These are phyloP conservation scores for Oxyria digyna DNA, from an alignment of 148 eudicot genomes.

Conservation along the genomic window DNA sequence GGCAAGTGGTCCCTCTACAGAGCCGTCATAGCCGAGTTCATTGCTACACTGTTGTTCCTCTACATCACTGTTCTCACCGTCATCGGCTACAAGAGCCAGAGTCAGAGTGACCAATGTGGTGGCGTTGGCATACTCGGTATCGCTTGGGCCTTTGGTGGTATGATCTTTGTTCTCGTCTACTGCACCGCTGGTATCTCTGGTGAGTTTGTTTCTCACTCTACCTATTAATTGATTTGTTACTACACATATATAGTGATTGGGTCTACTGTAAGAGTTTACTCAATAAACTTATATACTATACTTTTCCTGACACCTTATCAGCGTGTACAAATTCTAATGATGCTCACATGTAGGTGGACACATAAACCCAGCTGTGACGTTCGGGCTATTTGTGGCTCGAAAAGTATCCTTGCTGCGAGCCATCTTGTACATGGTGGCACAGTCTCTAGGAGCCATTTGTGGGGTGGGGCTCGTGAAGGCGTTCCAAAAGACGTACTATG, in stretches of 20 bases:
- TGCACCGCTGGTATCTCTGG: slow-evolving; percentile 23
- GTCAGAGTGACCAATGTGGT: slow-evolving; percentile 4
- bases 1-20: slow-evolving; percentile 19
- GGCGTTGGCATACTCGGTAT: slow-evolving; percentile 22
- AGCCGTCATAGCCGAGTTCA: slow-evolving; percentile 20
- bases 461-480: slow-evolving; percentile 16
- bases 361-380: slow-evolving; percentile 23
- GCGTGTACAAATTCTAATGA: too few species aligned
- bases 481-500: slow-evolving; percentile 8
- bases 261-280: too few species aligned
- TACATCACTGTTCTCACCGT: slow-evolving; percentile 20
- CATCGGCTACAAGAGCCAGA: slow-evolving; percentile 19
- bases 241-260: too few species aligned
- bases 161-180: slow-evolving; percentile 25
- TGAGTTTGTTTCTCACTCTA: not conserved
- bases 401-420: slow-evolving; percentile 16
- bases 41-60: slow-evolving; percentile 8
- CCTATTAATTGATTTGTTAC: too few species aligned
- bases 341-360: slow-evolving; percentile 15
- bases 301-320: too few species aligned
- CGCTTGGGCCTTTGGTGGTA: slow-evolving; percentile 26
- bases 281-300: too few species aligned
- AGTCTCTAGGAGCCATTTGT: slow-evolving; percentile 18
- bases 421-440: slow-evolving; percentile 11
- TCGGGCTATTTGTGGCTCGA: slow-evolving; percentile 15